Base-by-base conservation (phyloP, 2,329 filamentous ascomycete genomes). In the Colletotrichum lindemuthianum region DNA sequence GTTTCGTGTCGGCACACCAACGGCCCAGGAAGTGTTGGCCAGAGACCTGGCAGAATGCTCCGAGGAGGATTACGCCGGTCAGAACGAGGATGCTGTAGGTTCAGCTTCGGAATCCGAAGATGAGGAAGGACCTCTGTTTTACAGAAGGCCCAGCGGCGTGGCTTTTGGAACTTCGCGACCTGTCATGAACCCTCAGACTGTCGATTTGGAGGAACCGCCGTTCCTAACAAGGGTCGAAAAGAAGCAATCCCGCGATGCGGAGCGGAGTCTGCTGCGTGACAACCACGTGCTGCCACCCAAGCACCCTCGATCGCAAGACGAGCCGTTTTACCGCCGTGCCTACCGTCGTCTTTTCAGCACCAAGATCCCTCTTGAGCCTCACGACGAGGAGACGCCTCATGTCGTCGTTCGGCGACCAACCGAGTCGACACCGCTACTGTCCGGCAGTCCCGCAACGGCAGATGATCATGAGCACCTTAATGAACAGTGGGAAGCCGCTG, bases 401-500 rank as follows among this genome's bases (percentile, higher is more conserved):
- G 59, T 72, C 11, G 56, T 68, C 10, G 67, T 71, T 6, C 85
- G 40, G 73, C 83, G 60, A 5, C 73, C 76, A 0, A 72, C 71
- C 9, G 82, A 84, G 72, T 76, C 75, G 8, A 75, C 78, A 2
- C 78, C 82, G 8, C 71, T 83, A n/a, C 69, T 83, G 57, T 44
- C 57, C 37, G 51, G 58, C 33, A 44, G 12, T 16, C 44, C 56
- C 34, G 51, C 58, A 15, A 43, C 60, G 44, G 66, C 59, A 32
- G 39, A 76, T 77, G 69, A 75, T 73, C 50, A 83, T 5, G 86
- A 88, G 49, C 82, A 85, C 55, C 81, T 94, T 54, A 87, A 90
- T 69, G 84, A 88, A 71, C 90, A 92, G 73, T 97, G 93, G 93
- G 90, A 95, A 67, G 91, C 93, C 67, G 95, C 94, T 0, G 91